A percentile compares a stretch with the other conserved stretches of the same genome.
phyloP scores from a whole-genome alignment of 306 rosid species.

The Medicago ruthenica region DNA sequence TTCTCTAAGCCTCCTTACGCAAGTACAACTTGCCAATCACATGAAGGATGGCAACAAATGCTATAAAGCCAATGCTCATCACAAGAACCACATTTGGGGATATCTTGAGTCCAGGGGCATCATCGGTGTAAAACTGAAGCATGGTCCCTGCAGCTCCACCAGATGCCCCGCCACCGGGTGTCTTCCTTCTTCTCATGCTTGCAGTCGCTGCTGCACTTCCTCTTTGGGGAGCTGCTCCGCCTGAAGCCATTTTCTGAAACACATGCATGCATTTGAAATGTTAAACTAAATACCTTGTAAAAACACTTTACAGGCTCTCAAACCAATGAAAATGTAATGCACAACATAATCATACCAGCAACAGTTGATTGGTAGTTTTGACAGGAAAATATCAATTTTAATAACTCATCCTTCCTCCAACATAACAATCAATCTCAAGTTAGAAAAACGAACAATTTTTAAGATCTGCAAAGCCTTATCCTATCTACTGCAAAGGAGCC shows the following conservation, averaged over 20 bases:
- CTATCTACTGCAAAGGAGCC: not conserved
- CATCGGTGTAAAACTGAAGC: slow-evolving; percentile 95
- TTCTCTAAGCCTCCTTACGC: slow-evolving; percentile 65
- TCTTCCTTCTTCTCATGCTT: slow-evolving; percentile 79
- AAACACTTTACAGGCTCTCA: not conserved
- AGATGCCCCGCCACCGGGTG: slow-evolving; percentile 70
- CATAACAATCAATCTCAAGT: too few relatives aligned
- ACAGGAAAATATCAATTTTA: too few relatives aligned
- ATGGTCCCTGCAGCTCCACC: slow-evolving; percentile 86
- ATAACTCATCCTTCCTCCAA: too few relatives aligned
- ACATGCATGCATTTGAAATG: slow-evolving; percentile 27
- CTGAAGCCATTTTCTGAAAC: slow-evolving; percentile 75
- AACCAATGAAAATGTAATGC: slow-evolving; percentile 16
- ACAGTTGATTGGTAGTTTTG: not conserved
- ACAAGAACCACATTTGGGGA: slow-evolving; percentile 93
- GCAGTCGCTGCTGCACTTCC: slow-evolving; percentile 98
- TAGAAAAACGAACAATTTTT: too few relatives aligned
- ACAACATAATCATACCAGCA: not conserved
- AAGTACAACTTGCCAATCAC: slow-evolving; percentile 94
- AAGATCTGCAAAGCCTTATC: slow-evolving; percentile 4
- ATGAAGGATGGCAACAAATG: slow-evolving; percentile 89
- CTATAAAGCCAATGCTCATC: slow-evolving; percentile 94
- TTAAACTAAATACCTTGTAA: slow-evolving; percentile 12
- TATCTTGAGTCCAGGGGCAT: slow-evolving; percentile 93
- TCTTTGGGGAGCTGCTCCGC: slow-evolving; percentile 80